These are phyloP conservation scores for Huntiella decipiens DNA, from an alignment of 2,329 filamentous ascomycete genomes.

Conservation along the genomic window DNA sequence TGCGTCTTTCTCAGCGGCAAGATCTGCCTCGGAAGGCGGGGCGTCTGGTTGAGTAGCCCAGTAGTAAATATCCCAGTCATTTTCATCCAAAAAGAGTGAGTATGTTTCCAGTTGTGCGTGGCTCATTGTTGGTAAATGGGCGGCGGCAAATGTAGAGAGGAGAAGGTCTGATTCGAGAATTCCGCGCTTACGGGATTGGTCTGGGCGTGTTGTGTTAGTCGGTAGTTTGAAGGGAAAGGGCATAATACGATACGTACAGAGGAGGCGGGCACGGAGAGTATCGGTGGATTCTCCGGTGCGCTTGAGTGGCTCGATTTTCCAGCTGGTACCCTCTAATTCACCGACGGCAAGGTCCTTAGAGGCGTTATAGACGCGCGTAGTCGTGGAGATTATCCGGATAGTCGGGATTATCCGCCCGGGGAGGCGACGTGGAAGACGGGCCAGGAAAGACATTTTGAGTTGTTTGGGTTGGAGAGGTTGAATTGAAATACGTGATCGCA, in stretches of 20 bases:
- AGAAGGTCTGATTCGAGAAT: conserved; percentile 91
- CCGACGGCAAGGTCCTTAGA: conserved; percentile 53
- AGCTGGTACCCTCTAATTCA: conserved; percentile 70
- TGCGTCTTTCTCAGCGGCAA: conserved; percentile 15
- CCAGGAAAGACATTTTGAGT: neutral
- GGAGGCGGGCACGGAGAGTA: conserved; percentile 76
- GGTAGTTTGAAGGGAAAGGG: neutral
- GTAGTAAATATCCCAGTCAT: conserved; percentile 99
- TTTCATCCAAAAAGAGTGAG: conserved; percentile 89
- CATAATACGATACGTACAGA: conserved; percentile 30
- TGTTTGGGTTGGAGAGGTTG: neutral
- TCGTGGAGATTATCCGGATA: conserved; percentile 13
- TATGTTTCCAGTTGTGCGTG: conserved; percentile 59
- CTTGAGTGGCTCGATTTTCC: conserved; percentile 78
- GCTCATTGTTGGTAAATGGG: conserved; percentile 57
- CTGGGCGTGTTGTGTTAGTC: conserved; percentile 25
- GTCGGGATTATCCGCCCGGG: conserved; percentile 12
- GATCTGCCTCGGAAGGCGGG: conserved; percentile 29
- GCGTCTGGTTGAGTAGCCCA: conserved; percentile 78
- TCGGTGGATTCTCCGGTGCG: conserved; percentile 63
- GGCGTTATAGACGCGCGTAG: conserved; percentile 13
- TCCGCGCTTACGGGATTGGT: conserved; percentile 91
- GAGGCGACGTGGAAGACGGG: conserved; percentile 10
- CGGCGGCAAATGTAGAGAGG: conserved; percentile 82
- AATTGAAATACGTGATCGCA: neutral